Evolutionary conservation across 2,329 filamentous ascomycete species (phyloP), one percentile per base, ranked within the genome.

Genomic region (Fonsecaea monophora): DNA sequence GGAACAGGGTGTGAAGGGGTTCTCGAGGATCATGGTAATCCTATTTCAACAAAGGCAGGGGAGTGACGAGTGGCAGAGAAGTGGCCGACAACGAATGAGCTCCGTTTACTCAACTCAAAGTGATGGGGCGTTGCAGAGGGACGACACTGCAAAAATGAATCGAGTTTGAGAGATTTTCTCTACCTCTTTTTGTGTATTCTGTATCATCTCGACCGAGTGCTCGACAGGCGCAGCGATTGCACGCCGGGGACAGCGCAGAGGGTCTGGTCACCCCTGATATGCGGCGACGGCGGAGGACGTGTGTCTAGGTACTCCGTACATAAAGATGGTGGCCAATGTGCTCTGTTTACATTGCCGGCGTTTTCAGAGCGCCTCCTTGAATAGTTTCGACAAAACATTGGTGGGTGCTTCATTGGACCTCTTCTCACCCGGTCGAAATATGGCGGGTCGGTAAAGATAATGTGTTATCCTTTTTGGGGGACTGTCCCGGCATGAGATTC

Each of bases 31-130:
- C 45, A 25, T 50, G 3, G 45, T 50, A 50, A 50, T 50, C 45
- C 45, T 50, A 50, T 50, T 50, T 50, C 45, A 50, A 50, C 45
- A 25, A 50, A 50, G 18, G 45, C 45, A 50, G 21, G 21, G 18
- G 9, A 25, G 3, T 21, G 18, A 25, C 4, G 18, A n/a, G 18
- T 50, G 18, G 45, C 18, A 50, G 45, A 21, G 8, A n/a, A 25
- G 45, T 50, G 45, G 45, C 45, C 15, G 45, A 21, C 45, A 50
- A 5, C 4, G 18, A 50, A 50, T 10, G 45, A 50, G 25, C 18
- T 48, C 45, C 45, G 18, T 50, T 50, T 3, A 50, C n/a, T 50
- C 45, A n/a, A 50, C 9, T 50, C 7, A 25, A 10, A 25, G 45
- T 25, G 18, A 10, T 25, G 45, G 45, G 4, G 18, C 45, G 25